phyloP scores from a whole-genome alignment of 2,329 filamentous ascomycete species.

The Cytospora leucostoma region DNA sequence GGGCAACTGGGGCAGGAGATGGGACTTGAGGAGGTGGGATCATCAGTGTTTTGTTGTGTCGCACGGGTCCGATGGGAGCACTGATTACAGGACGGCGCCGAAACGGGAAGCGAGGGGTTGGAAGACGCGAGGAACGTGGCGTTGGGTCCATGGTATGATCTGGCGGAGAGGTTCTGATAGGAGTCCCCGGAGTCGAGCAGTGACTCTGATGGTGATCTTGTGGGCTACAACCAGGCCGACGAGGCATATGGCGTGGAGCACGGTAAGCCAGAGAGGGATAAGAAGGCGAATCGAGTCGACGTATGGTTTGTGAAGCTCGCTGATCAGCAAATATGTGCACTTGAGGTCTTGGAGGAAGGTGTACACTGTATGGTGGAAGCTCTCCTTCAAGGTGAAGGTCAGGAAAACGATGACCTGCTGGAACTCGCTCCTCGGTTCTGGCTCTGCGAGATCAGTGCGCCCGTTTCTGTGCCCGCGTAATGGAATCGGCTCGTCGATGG shows the following conservation, averaged over 20 bases:
- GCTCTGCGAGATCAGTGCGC: background rate
- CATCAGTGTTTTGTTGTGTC: constrained; percentile 11
- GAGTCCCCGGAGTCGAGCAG: background rate
- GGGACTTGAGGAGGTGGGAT: background rate
- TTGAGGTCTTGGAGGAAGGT: constrained; percentile 8
- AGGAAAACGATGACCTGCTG: constrained; percentile 32
- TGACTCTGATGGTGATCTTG: background rate
- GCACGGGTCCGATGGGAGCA: constrained; percentile 23
- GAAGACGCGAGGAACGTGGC: constrained; percentile 23
- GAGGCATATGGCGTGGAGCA: constrained; percentile 16
- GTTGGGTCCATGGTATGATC: constrained; percentile 16
- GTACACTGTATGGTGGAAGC: constrained; percentile 13
- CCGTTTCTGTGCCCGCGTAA: background rate
- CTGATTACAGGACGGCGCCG: constrained; percentile 25
- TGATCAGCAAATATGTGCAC: constrained; percentile 24
- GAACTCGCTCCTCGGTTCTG: background rate
- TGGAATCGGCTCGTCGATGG: background rate
- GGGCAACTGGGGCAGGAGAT: background rate
- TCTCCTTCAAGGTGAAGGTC: constrained; percentile 30
- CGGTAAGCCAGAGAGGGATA: constrained; percentile 18
- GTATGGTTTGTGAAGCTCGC: constrained; percentile 20
- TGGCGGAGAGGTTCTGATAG: background rate
- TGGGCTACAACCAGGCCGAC: constrained; percentile 9
- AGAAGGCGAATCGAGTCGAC: constrained; percentile 17
- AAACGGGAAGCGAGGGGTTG: constrained; percentile 23